These are phyloP conservation scores for Hippophae rhamnoides DNA, from an alignment of 306 rosid species.

Conservation along the genomic window DNA sequence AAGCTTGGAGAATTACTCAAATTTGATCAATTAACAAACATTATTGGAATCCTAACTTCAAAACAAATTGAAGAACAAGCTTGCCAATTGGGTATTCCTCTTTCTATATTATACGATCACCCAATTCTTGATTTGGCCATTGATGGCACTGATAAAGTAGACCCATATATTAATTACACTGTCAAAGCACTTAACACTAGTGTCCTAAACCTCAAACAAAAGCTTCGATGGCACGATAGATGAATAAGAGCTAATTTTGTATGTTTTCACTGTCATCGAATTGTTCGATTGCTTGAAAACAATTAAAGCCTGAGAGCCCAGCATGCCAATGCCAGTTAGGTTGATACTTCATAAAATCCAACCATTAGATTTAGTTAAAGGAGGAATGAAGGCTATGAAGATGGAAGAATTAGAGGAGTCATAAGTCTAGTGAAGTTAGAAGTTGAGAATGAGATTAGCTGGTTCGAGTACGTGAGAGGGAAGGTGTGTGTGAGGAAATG, in stretches of 20 bases:
- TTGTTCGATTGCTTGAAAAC: slow-evolving; percentile 15
- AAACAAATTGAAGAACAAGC: slow-evolving; percentile 1
- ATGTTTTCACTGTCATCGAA: slow-evolving; percentile 7
- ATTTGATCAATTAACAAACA: slow-evolving; percentile 47
- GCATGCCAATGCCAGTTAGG: slow-evolving; percentile 23
- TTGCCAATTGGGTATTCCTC: too few relatives aligned
- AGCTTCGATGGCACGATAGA: slow-evolving; percentile 8
- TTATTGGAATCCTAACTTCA: slow-evolving; percentile 67
- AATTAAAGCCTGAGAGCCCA: slow-evolving; percentile 22
- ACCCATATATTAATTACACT: slow-evolving; percentile 40
- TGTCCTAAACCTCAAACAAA: slow-evolving; percentile 27
- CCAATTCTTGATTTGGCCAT: slow-evolving; percentile 48
- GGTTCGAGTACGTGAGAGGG: too few relatives aligned
- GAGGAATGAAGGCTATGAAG: slow-evolving; percentile 42
- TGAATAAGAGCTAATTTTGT: slow-evolving; percentile 12
- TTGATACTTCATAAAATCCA: slow-evolving; percentile 32
- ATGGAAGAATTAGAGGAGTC: neutral
- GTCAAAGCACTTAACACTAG: slow-evolving; percentile 5
- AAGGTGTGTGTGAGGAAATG: too few relatives aligned
- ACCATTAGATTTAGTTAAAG: slow-evolving; percentile 19
- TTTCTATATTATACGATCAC: too few relatives aligned
- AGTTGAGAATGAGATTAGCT: slow-evolving; percentile 9
- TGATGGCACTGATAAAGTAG: slow-evolving; percentile 82
- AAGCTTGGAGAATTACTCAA: slow-evolving; percentile 55
- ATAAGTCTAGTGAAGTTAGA: slow-evolving; percentile 55